Conservation (phyloP, 164 flowering plant genomes). For the Aristolochia fimbriata region DNA sequence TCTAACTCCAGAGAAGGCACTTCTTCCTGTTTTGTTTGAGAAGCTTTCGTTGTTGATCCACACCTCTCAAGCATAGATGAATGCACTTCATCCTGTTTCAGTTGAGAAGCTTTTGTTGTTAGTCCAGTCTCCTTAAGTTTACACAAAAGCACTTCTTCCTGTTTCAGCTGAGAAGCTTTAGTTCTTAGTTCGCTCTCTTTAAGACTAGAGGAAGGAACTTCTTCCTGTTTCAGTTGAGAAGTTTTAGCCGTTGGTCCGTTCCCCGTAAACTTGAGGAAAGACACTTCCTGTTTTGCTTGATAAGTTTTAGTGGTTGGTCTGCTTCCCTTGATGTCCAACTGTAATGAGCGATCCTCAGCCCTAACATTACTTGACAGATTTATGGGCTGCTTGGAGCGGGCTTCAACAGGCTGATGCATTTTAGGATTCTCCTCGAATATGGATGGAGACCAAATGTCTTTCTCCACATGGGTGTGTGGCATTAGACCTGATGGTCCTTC, state of each 20-base stretch:
- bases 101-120: not conserved
- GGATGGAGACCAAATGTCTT: not conserved
- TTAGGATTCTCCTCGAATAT: not conserved
- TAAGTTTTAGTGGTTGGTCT: no score
- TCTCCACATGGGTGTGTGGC: conserved; percentile 6
- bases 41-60: not conserved
- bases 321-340: no score
- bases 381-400: no score
- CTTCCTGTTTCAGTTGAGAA: not conserved
- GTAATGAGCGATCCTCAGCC: no score
- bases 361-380: no score
- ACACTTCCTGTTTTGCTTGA: no score
- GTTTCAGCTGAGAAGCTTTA: not conserved
- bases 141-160: not conserved
- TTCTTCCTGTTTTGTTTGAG: not conserved
- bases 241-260: not conserved
- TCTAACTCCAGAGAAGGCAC: not conserved
- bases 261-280: not conserved
- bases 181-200: not conserved
- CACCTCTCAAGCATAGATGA: not conserved
- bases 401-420: not conserved
- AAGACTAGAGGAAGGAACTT: not conserved
- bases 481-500: conserved; percentile 17
- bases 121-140: not conserved
- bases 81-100: not conserved